These are phyloP conservation scores for Chlorella vulgaris DNA, from an alignment of 139 green algal species.

Conservation along the genomic window DNA sequence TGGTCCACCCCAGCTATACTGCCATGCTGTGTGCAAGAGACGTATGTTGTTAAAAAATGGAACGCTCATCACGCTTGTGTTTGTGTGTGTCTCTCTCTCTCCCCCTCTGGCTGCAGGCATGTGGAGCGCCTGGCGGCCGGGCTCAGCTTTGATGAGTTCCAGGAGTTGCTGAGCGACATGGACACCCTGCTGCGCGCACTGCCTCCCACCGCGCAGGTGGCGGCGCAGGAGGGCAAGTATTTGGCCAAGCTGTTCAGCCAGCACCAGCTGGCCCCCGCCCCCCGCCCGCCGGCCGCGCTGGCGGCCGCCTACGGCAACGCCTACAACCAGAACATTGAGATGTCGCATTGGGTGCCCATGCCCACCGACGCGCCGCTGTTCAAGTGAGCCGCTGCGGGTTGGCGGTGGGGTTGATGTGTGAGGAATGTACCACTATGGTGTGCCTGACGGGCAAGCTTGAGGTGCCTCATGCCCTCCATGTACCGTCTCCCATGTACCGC, in stretches of 20 bases:
- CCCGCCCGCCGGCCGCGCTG: constrained; percentile 1
- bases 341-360: constrained; percentile 15
- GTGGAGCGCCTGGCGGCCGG: constrained; percentile 38
- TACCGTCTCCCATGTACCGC: too few species aligned
- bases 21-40: too few species aligned
- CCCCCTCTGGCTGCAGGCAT: constrained; percentile 8
- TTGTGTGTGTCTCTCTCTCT: not conserved
- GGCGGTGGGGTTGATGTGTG: not conserved
- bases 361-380: not conserved
- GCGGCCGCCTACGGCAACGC: not conserved
- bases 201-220: constrained; percentile 65
- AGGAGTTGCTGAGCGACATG: constrained; percentile 69
- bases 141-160: constrained; percentile 74
- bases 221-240: constrained; percentile 52
- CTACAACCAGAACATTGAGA: not conserved
- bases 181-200: constrained; percentile 69
- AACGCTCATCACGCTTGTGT: too few species aligned
- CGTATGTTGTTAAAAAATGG: too few species aligned
- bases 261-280: not conserved
- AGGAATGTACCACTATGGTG: too few species aligned
- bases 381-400: constrained; percentile 12
- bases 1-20: too few species aligned
- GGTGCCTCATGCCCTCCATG: too few species aligned
- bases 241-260: constrained; percentile 55
- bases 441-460: too few species aligned